phyloP scores from a whole-genome alignment of 257 asterid genomes.

The Lantana camara region DNA sequence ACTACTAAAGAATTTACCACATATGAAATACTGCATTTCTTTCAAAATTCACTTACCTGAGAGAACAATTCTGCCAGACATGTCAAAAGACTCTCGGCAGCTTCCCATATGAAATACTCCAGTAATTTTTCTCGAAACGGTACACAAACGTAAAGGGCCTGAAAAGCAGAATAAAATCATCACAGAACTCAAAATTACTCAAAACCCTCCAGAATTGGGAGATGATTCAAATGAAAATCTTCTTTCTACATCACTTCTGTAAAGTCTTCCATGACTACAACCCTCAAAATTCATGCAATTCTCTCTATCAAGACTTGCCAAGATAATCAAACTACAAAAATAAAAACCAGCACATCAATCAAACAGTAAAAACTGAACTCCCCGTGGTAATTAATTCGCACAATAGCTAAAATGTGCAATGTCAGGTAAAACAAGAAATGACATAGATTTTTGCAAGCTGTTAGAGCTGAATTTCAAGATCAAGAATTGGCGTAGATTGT shows the following conservation, averaged over 20 bases:
- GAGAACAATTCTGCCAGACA: constrained; percentile 72
- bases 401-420: not conserved
- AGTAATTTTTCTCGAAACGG: constrained; percentile 73
- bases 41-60: constrained; percentile 44
- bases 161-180: constrained; percentile 16
- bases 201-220: not conserved
- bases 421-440: too few species aligned
- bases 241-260: not conserved
- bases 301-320: constrained; percentile 15
- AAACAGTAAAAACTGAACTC: not conserved
- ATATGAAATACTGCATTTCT: not conserved
- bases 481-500: too few species aligned
- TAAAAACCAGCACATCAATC: constrained; percentile 7
- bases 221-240: constrained; percentile 9
- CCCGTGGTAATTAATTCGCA: constrained; percentile 3
- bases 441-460: too few species aligned
- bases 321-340: not conserved
- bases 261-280: not conserved
- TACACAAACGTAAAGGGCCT: constrained; percentile 74
- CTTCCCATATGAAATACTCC: constrained; percentile 56
- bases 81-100: constrained; percentile 67
- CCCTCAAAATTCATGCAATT: constrained; percentile 17
- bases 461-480: too few species aligned
- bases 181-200: constrained; percentile 3
- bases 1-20: not conserved